Conservation (phyloP, 495 filamentous ascomycete species). For the Rhizodiscina lignyota region DNA sequence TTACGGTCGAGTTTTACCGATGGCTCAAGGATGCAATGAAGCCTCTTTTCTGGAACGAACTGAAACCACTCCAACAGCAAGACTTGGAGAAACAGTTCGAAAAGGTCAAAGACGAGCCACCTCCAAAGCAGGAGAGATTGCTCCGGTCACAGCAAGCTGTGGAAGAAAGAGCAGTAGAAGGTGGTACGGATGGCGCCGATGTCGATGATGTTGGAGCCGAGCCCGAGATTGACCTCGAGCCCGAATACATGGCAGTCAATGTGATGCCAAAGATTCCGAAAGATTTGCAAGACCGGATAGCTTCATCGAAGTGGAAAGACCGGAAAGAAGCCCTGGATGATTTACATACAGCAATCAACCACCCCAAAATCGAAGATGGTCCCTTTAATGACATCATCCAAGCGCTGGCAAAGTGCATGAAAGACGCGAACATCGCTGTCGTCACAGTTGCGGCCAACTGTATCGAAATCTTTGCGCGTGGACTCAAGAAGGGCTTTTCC, state of each 20-base stretch:
- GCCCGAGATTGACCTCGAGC: constrained; percentile 60
- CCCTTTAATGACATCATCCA: constrained; percentile 71
- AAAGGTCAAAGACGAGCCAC: constrained; percentile 69
- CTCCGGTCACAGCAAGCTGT: constrained; percentile 78
- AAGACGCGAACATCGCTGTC: constrained; percentile 93
- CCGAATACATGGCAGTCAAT: constrained; percentile 62
- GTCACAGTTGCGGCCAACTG: constrained; percentile 90
- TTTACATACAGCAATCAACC: constrained; percentile 57
- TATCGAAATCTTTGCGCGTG: constrained; percentile 81
- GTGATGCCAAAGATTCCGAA: constrained; percentile 70
- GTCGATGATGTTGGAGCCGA: constrained; percentile 39
- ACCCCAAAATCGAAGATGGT: constrained; percentile 82
- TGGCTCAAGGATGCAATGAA: constrained; percentile 99
- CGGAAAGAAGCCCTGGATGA: constrained; percentile 88
- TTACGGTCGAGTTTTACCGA: constrained; percentile 88
- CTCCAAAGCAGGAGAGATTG: constrained; percentile 82
- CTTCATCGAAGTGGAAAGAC: constrained; percentile 95
- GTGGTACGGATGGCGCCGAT: constrained; percentile 30
- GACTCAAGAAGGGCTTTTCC: constrained; percentile 57
- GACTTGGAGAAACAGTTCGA: constrained; percentile 93
- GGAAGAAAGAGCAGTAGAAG: constrained; percentile 45
- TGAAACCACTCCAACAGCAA: constrained; percentile 90
- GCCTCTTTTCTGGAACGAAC: constrained; percentile 86
- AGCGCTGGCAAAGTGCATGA: constrained; percentile 85
- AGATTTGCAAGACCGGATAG: constrained; percentile 64